Conservation (phyloP, 2,329 filamentous ascomycete species). For the Lomentospora prolificans region DNA sequence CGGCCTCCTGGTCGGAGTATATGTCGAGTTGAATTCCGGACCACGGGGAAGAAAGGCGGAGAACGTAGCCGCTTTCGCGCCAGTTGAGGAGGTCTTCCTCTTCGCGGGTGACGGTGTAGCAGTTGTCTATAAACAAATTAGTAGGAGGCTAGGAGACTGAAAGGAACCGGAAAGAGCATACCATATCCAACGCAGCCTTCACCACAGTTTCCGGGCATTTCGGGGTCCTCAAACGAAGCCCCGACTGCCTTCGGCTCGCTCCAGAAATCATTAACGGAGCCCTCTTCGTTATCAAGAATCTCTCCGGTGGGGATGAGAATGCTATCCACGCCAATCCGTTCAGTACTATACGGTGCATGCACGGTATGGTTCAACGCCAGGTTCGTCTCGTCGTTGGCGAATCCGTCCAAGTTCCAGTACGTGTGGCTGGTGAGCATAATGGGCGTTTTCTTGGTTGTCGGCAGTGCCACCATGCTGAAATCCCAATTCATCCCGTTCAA, state of each 20-base stretch:
- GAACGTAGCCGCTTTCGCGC: slow-evolving; percentile 48
- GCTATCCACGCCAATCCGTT: slow-evolving; percentile 57
- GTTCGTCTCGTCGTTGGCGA: slow-evolving; percentile 60
- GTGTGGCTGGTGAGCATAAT: slow-evolving; percentile 69
- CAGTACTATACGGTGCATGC: slow-evolving; percentile 61
- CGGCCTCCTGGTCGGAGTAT: slow-evolving; percentile 72
- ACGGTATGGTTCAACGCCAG: slow-evolving; percentile 62
- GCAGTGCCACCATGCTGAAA: slow-evolving; percentile 60
- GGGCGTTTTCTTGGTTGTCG: slow-evolving; percentile 66
- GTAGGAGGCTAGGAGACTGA: too few species aligned
- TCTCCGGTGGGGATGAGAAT: slow-evolving; percentile 69
- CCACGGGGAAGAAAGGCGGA: slow-evolving; percentile 61
- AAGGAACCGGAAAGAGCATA: slow-evolving; percentile 23
- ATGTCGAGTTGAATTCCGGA: slow-evolving; percentile 79
- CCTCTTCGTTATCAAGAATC: slow-evolving; percentile 57
- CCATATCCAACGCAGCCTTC: slow-evolving; percentile 78
- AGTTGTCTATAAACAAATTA: slow-evolving; percentile 41
- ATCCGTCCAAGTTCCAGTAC: slow-evolving; percentile 80
- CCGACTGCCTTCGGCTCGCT: slow-evolving; percentile 71
- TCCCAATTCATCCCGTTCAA: slow-evolving; percentile 58
- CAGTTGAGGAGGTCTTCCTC: slow-evolving; percentile 51
- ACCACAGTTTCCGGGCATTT: slow-evolving; percentile 66
- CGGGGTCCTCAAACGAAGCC: slow-evolving; percentile 51
- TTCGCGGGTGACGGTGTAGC: slow-evolving; percentile 57
- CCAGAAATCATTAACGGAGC: slow-evolving; percentile 75